Evolutionary conservation across 2,329 filamentous ascomycete genomes (phyloP).

Genomic region (Polychaeton citri): DNA sequence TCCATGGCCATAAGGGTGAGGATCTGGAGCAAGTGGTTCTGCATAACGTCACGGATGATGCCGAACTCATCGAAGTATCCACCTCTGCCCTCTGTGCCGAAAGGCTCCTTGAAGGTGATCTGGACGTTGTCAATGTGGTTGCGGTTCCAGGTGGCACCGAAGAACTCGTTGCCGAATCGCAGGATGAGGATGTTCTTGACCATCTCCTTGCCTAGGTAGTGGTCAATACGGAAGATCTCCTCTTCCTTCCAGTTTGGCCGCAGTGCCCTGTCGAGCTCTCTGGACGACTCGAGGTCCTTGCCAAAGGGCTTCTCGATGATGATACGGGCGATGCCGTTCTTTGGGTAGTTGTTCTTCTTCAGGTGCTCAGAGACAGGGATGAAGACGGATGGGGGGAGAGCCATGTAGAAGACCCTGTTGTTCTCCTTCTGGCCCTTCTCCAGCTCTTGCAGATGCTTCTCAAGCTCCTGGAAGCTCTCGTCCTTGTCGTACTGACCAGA

Average conservation of each 20-base stretch:
- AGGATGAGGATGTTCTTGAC: constrained; percentile 99
- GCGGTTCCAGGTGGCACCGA: constrained; percentile 96
- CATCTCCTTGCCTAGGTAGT: constrained; percentile 99
- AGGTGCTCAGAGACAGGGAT: constrained; percentile 94
- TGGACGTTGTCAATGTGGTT: constrained; percentile 99
- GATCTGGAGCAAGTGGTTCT: constrained; percentile 96
- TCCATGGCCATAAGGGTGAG: constrained; percentile 96
- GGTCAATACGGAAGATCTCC: constrained; percentile 97
- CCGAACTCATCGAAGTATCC: constrained; percentile 99
- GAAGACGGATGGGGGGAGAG: constrained; percentile 92
- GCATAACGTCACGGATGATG: constrained; percentile 99
- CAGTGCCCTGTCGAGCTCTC: constrained; percentile 86
- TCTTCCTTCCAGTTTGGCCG: constrained; percentile 98
- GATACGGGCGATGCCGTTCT: constrained; percentile 78
- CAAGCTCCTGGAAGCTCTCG: constrained; percentile 77
- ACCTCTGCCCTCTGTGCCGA: constrained; percentile 92
- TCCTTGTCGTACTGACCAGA: constrained; percentile 98
- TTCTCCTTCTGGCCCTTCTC: constrained; percentile 73
- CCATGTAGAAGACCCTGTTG: constrained; percentile 98
- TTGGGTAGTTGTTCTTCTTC: constrained; percentile 94
- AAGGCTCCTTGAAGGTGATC: constrained; percentile 99
- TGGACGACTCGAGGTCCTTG: constrained; percentile 87
- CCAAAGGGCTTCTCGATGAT: constrained; percentile 99
- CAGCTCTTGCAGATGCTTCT: constrained; percentile 72
- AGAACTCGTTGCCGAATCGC: constrained; percentile 96